Conservation (phyloP, 1,284 basidiomycete genomes). For the Ustilago nuda region DNA sequence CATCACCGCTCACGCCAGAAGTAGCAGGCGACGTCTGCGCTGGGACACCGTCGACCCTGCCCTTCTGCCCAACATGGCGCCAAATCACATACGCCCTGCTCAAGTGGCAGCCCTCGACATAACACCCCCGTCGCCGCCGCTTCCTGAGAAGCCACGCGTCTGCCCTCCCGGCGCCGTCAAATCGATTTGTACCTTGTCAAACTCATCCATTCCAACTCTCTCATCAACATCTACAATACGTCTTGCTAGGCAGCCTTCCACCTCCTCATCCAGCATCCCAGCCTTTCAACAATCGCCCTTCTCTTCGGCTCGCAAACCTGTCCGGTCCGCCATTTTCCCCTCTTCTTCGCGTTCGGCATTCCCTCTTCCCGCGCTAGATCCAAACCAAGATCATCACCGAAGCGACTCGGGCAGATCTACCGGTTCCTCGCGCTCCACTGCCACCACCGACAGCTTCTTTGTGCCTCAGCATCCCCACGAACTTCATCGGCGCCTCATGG, state of each 20-base stretch:
- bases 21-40: slow-evolving; percentile 10
- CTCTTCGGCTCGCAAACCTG: slow-evolving; percentile 13
- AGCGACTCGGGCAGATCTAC: slow-evolving; percentile 45
- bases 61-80: slow-evolving; percentile 20
- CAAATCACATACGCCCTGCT: slow-evolving; percentile 2
- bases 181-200: slow-evolving; percentile 22
- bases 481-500: slow-evolving; percentile 26
- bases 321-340: slow-evolving; percentile 19
- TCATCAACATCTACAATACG: slow-evolving; percentile 4
- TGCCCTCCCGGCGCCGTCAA: slow-evolving; percentile 5
- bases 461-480: slow-evolving; percentile 34
- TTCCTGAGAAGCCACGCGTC: slow-evolving; percentile 14
- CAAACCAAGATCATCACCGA: slow-evolving; percentile 37
- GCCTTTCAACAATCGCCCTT: slow-evolving; percentile 14
- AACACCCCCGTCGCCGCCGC: slow-evolving; percentile 10
- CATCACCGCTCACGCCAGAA: slow-evolving; percentile 11
- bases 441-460: slow-evolving; percentile 43
- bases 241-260: slow-evolving; percentile 23
- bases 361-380: slow-evolving; percentile 13
- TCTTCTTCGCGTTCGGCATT: slow-evolving; percentile 23
- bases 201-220: slow-evolving; percentile 15
- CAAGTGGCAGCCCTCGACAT: background rate
- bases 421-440: slow-evolving; percentile 40
- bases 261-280: slow-evolving; percentile 19
- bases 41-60: background rate